Evolutionary conservation across 106 monocot species (phyloP).

Genomic region (Alisma plantagoaquatica): DNA sequence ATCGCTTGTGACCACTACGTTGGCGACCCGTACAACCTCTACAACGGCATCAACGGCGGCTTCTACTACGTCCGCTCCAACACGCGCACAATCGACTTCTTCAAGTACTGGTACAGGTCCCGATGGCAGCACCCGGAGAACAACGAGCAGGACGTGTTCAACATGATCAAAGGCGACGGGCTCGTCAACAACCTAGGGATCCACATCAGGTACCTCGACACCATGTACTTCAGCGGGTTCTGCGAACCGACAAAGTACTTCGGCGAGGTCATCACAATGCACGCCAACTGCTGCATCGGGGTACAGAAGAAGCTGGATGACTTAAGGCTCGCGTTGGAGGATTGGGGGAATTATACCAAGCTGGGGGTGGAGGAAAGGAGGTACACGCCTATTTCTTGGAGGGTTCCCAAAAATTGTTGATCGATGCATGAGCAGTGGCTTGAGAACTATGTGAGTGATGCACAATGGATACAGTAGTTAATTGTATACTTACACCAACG

Average conservation of each 20-base stretch:
- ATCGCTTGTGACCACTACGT: slow-evolving; percentile 15
- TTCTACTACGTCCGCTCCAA: slow-evolving; percentile 31
- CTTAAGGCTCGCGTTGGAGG: slow-evolving; percentile 11
- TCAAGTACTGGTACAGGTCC: slow-evolving; percentile 21
- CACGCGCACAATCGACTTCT: slow-evolving; percentile 14
- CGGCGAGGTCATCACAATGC: slow-evolving; percentile 29
- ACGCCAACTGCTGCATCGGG: slow-evolving; percentile 41
- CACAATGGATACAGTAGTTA: no score
- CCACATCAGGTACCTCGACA: slow-evolving; percentile 17
- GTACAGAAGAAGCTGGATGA: slow-evolving; percentile 28
- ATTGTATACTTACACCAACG: no score
- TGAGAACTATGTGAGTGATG: no score
- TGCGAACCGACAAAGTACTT: slow-evolving; percentile 21
- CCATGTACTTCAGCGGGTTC: slow-evolving; percentile 22
- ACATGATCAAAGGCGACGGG: slow-evolving; percentile 18
- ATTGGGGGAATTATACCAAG: slow-evolving; percentile 30
- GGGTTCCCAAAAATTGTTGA: slow-evolving; percentile 25
- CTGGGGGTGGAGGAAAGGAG: slow-evolving; percentile 2
- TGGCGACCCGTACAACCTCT: neutral
- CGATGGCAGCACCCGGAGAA: slow-evolving; percentile 6
- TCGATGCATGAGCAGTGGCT: no score
- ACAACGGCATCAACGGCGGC: slow-evolving; percentile 15
- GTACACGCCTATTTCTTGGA: slow-evolving; percentile 10
- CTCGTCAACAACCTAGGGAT: neutral
- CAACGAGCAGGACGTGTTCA: slow-evolving; percentile 26